Base-by-base conservation (phyloP, 495 filamentous ascomycete genomes). In the Aspergillus saccharolyticus region DNA sequence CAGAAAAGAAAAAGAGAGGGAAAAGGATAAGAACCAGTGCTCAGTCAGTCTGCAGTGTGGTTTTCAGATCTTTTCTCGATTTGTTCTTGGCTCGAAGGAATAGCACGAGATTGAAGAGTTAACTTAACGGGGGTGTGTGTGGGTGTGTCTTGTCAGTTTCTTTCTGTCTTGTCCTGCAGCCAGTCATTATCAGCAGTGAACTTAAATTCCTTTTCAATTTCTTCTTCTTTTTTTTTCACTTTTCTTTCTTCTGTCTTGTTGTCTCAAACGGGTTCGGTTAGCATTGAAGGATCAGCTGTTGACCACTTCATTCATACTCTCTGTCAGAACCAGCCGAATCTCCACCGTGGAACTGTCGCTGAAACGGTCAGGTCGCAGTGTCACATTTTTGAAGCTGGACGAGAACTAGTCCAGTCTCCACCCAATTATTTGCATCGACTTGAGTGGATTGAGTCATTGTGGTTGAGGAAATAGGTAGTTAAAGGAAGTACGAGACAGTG, bases 21-120 rank as follows among this genome's bases (percentile, higher is more conserved):
- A 51, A 42, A 51, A 54, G 39, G 42, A 44, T 30, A 33, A 46
- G 44, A 20, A 56, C 30, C 20, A 55, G 33, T 25, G 44, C n/a
- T 53, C 46, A 12, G 33, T 39, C 33, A 39, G 33, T 39, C 33
- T 39, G 33, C 33, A 39, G 4, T 39, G 4, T 39, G 6, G 33
- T 39, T 39, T 12, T 39, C 33, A 39, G 33, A 39, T 39, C 9
- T 54, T 46, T 22, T 43, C 33, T 39, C 20, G 10, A 39, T 39
- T 8, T 2, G 33, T 39, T 39, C 33, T 39, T 39, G 33, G 33
- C 33, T 39, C 2, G 33, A 39, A 28, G 33, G 33, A 39, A 39
- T 39, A 5, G 33, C 33, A 39, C 33, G 33, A 39, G 33, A 12
- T 39, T 9, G 33, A 39, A 39, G 33, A 39, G n/a, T n/a, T n/a